Evolutionary conservation across 1,284 basidiomycete genomes (phyloP), one percentile per base, ranked within the genome.

Genomic region (Rhodotorula sp.): DNA sequence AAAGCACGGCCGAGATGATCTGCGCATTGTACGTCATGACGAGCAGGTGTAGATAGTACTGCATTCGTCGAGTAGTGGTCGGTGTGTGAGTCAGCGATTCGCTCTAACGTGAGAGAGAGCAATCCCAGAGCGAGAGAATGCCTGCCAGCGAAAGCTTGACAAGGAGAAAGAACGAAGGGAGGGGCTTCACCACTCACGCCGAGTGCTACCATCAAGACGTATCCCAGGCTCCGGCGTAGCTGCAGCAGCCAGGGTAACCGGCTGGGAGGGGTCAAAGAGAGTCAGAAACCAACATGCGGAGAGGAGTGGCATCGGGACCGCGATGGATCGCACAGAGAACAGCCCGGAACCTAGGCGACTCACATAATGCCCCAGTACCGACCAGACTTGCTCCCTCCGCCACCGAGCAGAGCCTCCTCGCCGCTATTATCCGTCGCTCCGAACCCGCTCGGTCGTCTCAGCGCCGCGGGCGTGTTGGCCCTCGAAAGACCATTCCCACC

Each of bases 21-120:
- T 76, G 75, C 8, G 69, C 63, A 54, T 77, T 77, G 66, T 74
- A 77, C 2, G 69, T 62, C 73, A 74, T 74, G 58, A 74, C 64
- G n/a, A 74, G 69, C 4, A 74, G 65, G 67, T 71, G 71, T 48
- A 74, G 67, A 58, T 67, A 74, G 67, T 69, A 74, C 72, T 73
- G 57, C 29, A 3, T 21, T 23, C 3, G 1, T 43, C 10, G 39
- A 12, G 39, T 43, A 14, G 39, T 43, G 8, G 39, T 43, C 10
- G 39, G 39, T 43, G 39, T 43, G 39, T 43, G 39, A 43, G 39
- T 43, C 39, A 14, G 39, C 39, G 39, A 34, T 29, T 29, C 29
- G 29, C 29, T 29, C 3, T 29, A 29, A 29, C 29, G 29, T 29
- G 29, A 29, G 29, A 29, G 29, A 29, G 29, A 29, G 29, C 29